Conservation (phyloP, 345 rosid species). For the Salix arbutifolia region DNA sequence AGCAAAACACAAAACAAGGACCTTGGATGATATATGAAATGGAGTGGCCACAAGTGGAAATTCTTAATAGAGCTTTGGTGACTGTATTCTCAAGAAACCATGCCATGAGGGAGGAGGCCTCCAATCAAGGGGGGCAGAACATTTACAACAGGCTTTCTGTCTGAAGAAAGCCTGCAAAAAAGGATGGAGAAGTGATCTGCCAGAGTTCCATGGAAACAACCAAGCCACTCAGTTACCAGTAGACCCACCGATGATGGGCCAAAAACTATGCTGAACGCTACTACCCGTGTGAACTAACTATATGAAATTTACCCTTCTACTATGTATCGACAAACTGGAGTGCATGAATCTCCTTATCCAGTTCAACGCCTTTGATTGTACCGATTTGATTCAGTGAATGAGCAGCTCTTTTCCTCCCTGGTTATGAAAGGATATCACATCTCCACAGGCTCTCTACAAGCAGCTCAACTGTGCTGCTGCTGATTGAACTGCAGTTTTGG, state of each 20-base stretch:
- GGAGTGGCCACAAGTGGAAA: constrained; percentile 22
- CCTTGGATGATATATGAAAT: background rate
- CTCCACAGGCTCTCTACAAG: constrained; percentile 69
- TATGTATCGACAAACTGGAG: background rate
- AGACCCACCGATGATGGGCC: constrained; percentile 15
- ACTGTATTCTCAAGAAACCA: constrained; percentile 32
- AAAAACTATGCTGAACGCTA: constrained; percentile 35
- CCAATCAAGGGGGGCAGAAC: constrained; percentile 26
- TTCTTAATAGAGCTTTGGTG: constrained; percentile 33
- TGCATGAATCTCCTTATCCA: background rate
- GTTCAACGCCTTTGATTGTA: background rate
- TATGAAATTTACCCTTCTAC: constrained; percentile 9
- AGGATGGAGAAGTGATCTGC: constrained; percentile 18
- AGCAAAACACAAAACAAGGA: constrained; percentile 22
- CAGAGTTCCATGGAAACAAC: constrained; percentile 45
- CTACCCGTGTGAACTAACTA: constrained; percentile 25
- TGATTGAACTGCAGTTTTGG: constrained; percentile 70
- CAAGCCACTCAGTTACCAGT: constrained; percentile 20
- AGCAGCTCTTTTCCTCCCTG: background rate
- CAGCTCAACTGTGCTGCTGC: constrained; percentile 42
- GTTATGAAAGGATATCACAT: constrained; percentile 79
- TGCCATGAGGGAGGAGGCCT: constrained; percentile 30
- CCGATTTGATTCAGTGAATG: background rate
- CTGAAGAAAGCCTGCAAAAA: constrained; percentile 42
- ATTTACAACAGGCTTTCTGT: constrained; percentile 39